Conservation (phyloP, 768 basidiomycete genomes). For the Suillus alpinus region DNA sequence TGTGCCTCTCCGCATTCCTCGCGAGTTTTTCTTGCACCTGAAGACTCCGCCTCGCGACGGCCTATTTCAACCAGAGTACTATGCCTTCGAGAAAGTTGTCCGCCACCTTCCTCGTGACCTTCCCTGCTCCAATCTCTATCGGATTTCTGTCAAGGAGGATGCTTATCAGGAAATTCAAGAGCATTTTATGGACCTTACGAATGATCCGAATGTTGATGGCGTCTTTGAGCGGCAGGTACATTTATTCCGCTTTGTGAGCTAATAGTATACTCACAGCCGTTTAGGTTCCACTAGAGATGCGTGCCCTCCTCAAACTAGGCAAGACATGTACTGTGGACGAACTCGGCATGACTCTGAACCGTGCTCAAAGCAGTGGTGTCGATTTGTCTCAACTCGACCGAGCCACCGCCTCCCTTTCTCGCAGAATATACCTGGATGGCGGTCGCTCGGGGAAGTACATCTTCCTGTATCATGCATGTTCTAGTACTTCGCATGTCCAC, state of each 20-base stretch:
- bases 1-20: constrained; percentile 79
- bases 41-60: constrained; percentile 64
- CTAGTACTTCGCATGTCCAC: constrained; percentile 72
- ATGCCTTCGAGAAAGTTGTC: constrained; percentile 69
- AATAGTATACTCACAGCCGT: constrained; percentile 1
- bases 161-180: constrained; percentile 81
- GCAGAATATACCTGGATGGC: constrained; percentile 69
- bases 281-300: constrained; percentile 79
- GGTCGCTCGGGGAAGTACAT: constrained; percentile 73
- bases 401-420: constrained; percentile 52
- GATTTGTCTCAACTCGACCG: constrained; percentile 80
- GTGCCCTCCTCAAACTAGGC: constrained; percentile 81
- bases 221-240: constrained; percentile 90
- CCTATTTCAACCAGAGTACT: constrained; percentile 66
- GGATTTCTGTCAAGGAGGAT: constrained; percentile 78
- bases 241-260: background rate
- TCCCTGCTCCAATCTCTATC: constrained; percentile 77
- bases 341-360: constrained; percentile 67
- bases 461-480: constrained; percentile 84
- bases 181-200: constrained; percentile 89
- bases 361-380: constrained; percentile 79
- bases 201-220: constrained; percentile 92
- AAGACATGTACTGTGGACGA: constrained; percentile 74
- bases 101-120: constrained; percentile 78
- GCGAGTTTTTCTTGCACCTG: constrained; percentile 92